Base-by-base conservation (phyloP, 1,284 basidiomycete genomes). In the Phylloporus sp. region DNA sequence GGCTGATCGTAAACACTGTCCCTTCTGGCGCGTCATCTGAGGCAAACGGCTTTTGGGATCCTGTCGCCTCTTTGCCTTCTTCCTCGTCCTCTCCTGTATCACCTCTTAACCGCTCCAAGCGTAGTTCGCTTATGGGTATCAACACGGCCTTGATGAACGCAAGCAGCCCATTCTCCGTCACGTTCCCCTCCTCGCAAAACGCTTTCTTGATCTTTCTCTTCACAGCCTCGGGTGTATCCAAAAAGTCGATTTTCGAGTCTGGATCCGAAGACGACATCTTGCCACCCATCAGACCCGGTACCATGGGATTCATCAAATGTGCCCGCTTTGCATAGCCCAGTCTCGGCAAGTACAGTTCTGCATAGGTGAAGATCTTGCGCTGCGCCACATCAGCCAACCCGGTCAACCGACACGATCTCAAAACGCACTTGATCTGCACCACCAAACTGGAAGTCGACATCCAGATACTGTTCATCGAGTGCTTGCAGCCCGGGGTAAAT, bases 211-310 rank as follows among this genome's bases (percentile, higher is more conserved):
- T 91, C 85, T 99, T 99, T 81, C 91, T 91, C 76, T 92, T 90
- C 63, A 99, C 88, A 41, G 87, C 88, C 56, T 94, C 92, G 1
- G 97, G 91, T 20, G 90, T 80, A 82, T 99, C 97, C 72, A 99
- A 90, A 82, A 99, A 97, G 83, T 99, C 97, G 80, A 99, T 98
- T 83, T 99, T 99, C 71, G 93, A 95, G 80, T 97, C 94, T 37
- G 95, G 93, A 76, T 99, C 97, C 2, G 97, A 99, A 0, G 96
- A 92, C n/a, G 95, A 97, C 98, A 99, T 99, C 81, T 99, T 99
- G 32, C 95, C 95, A 39, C 97, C 97, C 57, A 89, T 88, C 59
- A 99, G 88, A 53, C 98, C 97, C 27, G 98, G 97, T 0, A 99
- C 96, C 97, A 99, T 99, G 20, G 89, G 85, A 83, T 98, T 99